A percentile compares a stretch with the other conserved stretches of the same genome.
Conservation (phyloP, 2,329 filamentous ascomycete species). For the Alternaria gansuensis region DNA sequence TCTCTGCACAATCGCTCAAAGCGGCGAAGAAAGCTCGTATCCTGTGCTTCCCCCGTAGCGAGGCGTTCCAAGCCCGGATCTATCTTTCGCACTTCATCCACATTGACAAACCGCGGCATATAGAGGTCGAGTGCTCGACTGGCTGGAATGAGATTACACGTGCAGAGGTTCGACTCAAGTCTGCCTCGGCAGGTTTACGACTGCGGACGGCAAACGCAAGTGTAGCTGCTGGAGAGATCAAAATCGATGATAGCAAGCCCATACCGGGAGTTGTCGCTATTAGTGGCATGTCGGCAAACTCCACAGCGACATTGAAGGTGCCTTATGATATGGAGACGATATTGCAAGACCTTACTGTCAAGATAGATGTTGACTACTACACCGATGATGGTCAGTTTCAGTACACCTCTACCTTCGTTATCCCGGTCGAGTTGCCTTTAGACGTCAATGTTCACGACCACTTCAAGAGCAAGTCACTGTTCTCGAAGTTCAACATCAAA, state of each 20-base stretch:
- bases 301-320: slow-evolving; percentile 68
- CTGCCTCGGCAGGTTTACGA: slow-evolving; percentile 68
- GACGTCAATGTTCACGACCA: slow-evolving; percentile 97
- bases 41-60: slow-evolving; percentile 74
- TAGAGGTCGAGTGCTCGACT: slow-evolving; percentile 76
- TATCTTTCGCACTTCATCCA: slow-evolving; percentile 75
- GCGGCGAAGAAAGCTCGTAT: slow-evolving; percentile 64
- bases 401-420: slow-evolving; percentile 68
- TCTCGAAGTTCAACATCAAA: slow-evolving; percentile 90
- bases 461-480: slow-evolving; percentile 83
- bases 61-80: slow-evolving; percentile 74
- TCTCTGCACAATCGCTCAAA: slow-evolving; percentile 45
- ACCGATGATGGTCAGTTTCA: slow-evolving; percentile 72
- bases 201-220: slow-evolving; percentile 63
- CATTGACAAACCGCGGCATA: slow-evolving; percentile 77
- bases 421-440: slow-evolving; percentile 79
- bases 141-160: slow-evolving; percentile 74
- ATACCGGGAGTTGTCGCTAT: slow-evolving; percentile 60
- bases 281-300: slow-evolving; percentile 55
- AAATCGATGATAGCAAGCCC: slow-evolving; percentile 55
- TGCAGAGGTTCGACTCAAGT: slow-evolving; percentile 63
- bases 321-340: slow-evolving; percentile 88
- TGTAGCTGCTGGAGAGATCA: slow-evolving; percentile 54
- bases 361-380: slow-evolving; percentile 77
- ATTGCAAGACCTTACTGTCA: slow-evolving; percentile 73